Evolutionary conservation across 2,329 filamentous ascomycete genomes (phyloP).

Genomic region (Cladophialophora chaetospira): DNA sequence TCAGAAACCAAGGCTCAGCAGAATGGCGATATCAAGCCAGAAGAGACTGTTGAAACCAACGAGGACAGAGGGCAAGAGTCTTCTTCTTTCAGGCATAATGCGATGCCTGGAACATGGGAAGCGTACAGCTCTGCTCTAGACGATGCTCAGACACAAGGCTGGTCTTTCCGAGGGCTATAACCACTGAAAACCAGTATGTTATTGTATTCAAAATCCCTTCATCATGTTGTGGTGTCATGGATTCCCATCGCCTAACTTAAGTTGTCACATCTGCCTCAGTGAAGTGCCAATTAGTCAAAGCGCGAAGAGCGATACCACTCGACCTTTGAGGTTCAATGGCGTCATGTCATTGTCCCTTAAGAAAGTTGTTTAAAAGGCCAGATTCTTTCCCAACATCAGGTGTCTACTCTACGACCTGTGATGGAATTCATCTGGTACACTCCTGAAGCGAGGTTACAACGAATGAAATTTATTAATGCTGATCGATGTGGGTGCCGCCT

Average conservation of each 20-base stretch:
- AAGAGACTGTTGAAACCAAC: not conserved
- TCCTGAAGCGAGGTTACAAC: slow-evolving; percentile 1
- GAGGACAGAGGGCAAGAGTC: not conserved
- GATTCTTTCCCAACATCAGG: slow-evolving; percentile 13
- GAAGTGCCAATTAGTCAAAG: slow-evolving; percentile 35
- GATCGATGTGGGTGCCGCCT: not conserved
- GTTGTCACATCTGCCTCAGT: slow-evolving; percentile 34
- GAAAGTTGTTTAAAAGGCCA: slow-evolving; percentile 22
- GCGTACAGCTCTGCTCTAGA: slow-evolving; percentile 24
- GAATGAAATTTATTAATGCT: not conserved
- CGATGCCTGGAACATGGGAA: slow-evolving; percentile 18
- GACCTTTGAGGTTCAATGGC: slow-evolving; percentile 17
- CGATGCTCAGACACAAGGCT: slow-evolving; percentile 26
- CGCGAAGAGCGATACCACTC: slow-evolving; percentile 32
- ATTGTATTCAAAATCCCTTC: no score
- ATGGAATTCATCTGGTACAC: slow-evolving; percentile 28
- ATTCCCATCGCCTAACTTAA: slow-evolving; percentile 34
- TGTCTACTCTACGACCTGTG: slow-evolving; percentile 11
- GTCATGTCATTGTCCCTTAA: slow-evolving; percentile 27
- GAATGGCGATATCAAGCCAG: not conserved
- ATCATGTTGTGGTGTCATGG: no score
- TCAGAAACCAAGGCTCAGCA: not conserved
- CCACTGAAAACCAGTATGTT: not conserved
- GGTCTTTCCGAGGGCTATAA: slow-evolving; percentile 30
- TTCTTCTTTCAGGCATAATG: not conserved